Evolutionary conservation across 495 filamentous ascomycete genomes (phyloP).

Genomic region (Annulohypoxylon moriforme): DNA sequence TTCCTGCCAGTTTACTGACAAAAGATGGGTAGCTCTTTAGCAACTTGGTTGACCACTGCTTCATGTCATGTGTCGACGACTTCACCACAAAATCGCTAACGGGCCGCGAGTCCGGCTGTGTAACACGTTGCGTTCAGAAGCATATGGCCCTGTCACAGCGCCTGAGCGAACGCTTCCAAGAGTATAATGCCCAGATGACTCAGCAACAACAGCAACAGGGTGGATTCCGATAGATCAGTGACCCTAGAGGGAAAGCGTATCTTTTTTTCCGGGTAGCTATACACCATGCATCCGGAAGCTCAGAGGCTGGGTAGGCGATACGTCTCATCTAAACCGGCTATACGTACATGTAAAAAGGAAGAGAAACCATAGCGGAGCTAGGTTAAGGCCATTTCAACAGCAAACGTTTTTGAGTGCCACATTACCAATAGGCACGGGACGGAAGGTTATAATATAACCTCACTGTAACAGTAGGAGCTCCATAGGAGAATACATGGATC

Average conservation of each 20-base stretch:
- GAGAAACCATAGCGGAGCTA: not conserved
- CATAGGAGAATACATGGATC: not conserved
- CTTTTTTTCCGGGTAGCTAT: not conserved
- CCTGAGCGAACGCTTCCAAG: constrained; percentile 90
- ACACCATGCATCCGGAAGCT: not conserved
- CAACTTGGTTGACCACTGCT: constrained; percentile 93
- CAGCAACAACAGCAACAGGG: constrained; percentile 63
- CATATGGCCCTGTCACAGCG: constrained; percentile 88
- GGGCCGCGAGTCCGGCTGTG: constrained; percentile 85
- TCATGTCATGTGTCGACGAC: constrained; percentile 96
- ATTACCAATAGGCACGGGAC: not conserved
- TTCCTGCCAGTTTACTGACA: constrained; percentile 5
- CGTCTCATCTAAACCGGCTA: not conserved
- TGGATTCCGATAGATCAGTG: constrained; percentile 30
- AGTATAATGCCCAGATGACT: constrained; percentile 91
- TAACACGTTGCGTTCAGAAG: constrained; percentile 95
- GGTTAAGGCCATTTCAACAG: not conserved
- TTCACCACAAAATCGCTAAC: constrained; percentile 96
- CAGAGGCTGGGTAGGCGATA: not conserved
- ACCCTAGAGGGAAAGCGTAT: not conserved
- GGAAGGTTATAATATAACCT: constrained; percentile 11
- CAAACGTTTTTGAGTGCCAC: not conserved
- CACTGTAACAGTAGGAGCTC: constrained; percentile 33
- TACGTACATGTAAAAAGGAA: constrained; percentile 9
- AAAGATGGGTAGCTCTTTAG: constrained; percentile 83